These are phyloP conservation scores for Candida schatavii DNA, from an alignment of 805 yeast genomes.

Conservation along the genomic window DNA sequence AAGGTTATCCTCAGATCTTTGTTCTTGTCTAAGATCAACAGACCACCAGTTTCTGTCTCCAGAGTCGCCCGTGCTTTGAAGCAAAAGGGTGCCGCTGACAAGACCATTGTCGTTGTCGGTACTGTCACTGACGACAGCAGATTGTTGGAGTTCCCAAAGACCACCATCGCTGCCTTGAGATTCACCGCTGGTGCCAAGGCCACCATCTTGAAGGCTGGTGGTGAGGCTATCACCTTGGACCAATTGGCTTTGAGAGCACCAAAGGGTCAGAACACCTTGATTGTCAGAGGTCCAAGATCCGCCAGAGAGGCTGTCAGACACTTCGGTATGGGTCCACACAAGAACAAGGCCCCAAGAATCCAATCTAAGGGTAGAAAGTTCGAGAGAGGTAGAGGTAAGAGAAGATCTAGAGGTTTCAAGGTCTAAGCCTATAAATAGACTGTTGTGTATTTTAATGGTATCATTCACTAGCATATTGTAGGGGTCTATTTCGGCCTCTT, in stretches of 20 bases:
- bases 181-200: slow-evolving; percentile 99
- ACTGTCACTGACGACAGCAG: slow-evolving; percentile 98
- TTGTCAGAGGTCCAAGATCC: slow-evolving; percentile 98
- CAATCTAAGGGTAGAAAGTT: slow-evolving; percentile 97
- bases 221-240: slow-evolving; percentile 99
- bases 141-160: slow-evolving; percentile 90
- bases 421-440: slow-evolving; percentile 57
- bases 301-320: slow-evolving; percentile 99
- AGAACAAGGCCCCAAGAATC: slow-evolving; percentile 98
- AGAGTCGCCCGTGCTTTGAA: slow-evolving; percentile 82
- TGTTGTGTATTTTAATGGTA: slow-evolving; percentile 2
- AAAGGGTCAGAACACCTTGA: slow-evolving; percentile 97
- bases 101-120: slow-evolving; percentile 97
- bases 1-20: slow-evolving; percentile 90
- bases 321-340: slow-evolving; percentile 99
- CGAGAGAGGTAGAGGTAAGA: slow-evolving; percentile 99
- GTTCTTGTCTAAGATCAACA: slow-evolving; percentile 97
- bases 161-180: slow-evolving; percentile 98
- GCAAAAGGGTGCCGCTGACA: slow-evolving; percentile 80
- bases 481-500: too few species aligned
- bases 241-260: slow-evolving; percentile 99
- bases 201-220: slow-evolving; percentile 96
- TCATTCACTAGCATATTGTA: too few species aligned
- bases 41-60: slow-evolving; percentile 98
- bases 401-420: slow-evolving; percentile 99